Evolutionary conservation across 2,329 filamentous ascomycete species (phyloP).

Genomic region (Colletotrichum orchidophilum): DNA sequence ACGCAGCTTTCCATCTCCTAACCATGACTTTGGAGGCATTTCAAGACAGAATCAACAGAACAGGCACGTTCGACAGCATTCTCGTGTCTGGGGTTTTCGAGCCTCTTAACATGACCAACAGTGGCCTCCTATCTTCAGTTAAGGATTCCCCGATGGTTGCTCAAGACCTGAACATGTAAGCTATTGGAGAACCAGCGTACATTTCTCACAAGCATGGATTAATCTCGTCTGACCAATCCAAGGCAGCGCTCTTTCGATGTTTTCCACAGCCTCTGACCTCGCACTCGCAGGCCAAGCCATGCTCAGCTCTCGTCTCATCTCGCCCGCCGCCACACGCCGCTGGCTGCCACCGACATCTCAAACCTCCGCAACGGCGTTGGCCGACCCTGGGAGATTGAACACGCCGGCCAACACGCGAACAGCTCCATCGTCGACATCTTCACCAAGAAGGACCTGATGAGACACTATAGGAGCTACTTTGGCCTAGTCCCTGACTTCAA

Average conservation of each 20-base stretch:
- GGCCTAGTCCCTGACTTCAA: constrained; percentile 39
- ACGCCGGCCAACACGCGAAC: constrained; percentile 35
- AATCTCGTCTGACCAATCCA: not conserved
- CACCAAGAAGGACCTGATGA: constrained; percentile 42
- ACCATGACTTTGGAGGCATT: constrained; percentile 35
- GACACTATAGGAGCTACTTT: constrained; percentile 41
- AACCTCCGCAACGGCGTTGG: constrained; percentile 47
- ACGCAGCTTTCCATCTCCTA: constrained; percentile 39
- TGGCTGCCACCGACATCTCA: constrained; percentile 45
- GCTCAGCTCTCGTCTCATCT: constrained; percentile 37
- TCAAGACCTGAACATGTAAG: constrained; percentile 23
- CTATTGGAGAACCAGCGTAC: constrained; percentile 35
- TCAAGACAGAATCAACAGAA: not conserved
- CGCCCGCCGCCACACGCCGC: constrained; percentile 38
- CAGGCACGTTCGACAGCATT: not conserved
- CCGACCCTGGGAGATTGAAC: constrained; percentile 46
- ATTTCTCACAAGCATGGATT: not conserved
- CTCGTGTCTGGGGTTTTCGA: constrained; percentile 24
- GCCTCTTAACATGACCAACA: constrained; percentile 36
- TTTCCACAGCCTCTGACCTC: constrained; percentile 36
- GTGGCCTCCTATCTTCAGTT: constrained; percentile 6
- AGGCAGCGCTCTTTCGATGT: constrained; percentile 33
- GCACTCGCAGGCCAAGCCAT: constrained; percentile 36
- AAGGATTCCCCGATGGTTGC: constrained; percentile 21
- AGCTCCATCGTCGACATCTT: constrained; percentile 39